Evolutionary conservation across 2,329 filamentous ascomycete species (phyloP).

Genomic region (Samsoniella hepiali): DNA sequence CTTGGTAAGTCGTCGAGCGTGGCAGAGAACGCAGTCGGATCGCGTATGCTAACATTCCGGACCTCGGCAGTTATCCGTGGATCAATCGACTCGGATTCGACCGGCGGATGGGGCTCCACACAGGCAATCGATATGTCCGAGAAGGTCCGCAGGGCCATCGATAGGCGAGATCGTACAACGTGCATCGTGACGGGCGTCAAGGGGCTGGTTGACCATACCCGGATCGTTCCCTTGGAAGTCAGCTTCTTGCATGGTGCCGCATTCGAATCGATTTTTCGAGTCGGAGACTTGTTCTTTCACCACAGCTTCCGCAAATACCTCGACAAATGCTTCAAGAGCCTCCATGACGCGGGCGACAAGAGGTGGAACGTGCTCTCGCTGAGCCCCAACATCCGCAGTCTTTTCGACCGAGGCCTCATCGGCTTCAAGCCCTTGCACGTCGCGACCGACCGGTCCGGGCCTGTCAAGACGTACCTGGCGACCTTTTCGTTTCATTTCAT

Average conservation of each 20-base stretch:
- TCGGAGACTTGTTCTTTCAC: background rate
- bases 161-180: background rate
- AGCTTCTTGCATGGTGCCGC: no score
- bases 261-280: background rate
- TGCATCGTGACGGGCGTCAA: background rate
- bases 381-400: background rate
- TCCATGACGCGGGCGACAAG: background rate
- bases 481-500: background rate
- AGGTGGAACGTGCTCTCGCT: background rate
- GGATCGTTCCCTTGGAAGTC: background rate
- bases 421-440: background rate
- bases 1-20: background rate
- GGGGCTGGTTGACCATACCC: no score
- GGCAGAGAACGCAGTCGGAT: background rate
- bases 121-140: background rate
- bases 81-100: background rate
- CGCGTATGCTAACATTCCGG: background rate
- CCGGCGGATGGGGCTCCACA: no score
- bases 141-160: background rate
- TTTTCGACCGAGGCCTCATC: background rate
- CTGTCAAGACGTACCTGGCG: background rate
- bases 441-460: background rate
- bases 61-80: background rate
- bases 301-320: background rate
- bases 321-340: rapidly evolving